Base-by-base conservation (phyloP, 1,139 yeast species). In the Casaregolazyma lundiana region DNA sequence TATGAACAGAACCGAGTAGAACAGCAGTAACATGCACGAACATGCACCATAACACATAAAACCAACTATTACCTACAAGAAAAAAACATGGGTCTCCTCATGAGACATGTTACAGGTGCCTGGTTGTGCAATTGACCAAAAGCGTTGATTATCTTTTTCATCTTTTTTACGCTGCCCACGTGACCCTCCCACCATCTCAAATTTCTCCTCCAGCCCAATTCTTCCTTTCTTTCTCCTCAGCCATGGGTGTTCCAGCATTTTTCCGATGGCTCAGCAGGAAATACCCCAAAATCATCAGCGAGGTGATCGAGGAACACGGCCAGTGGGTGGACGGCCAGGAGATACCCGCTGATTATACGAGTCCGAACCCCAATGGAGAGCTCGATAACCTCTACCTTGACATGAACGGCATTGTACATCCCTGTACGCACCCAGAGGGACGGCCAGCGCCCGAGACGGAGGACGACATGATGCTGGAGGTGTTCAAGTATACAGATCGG, bases 401-500 rank as follows among this genome's bases (percentile, higher is more conserved):
- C 69, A 90, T 90, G 97, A 90, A 90, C 61, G 97, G 96, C 70
- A 90, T 90, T 63, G 97, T 90, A 3, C 97, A 90, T 70, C 97
- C 97, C 0, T 90, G 97, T 73, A 84, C 96, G 1, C 97, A 90
- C 66, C 97, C 97, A 0, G 97, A 90, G 60, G 86, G 90, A 57
- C 83, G 83, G 52, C 95, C 96, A 4, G 84, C 96, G 2, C 99
- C 96, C 26, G 92, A 81, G 56, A 87, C 94, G 0, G 97, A 90
- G 59, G 96, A 88, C 52, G 96, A 90, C 62, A 90, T 90, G 97
- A 81, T 90, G 69, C 68, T 88, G 53, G 97, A 89, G 46, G 81
- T 90, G 32, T 90, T 90, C 68, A 82, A 79, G 54, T 90, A 90
- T 61, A 90, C 97, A 0, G 94, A 90, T 57, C 73, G 96, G 46